Base-by-base conservation (phyloP, 306 rosid species). In the Dryas octopetala region DNA sequence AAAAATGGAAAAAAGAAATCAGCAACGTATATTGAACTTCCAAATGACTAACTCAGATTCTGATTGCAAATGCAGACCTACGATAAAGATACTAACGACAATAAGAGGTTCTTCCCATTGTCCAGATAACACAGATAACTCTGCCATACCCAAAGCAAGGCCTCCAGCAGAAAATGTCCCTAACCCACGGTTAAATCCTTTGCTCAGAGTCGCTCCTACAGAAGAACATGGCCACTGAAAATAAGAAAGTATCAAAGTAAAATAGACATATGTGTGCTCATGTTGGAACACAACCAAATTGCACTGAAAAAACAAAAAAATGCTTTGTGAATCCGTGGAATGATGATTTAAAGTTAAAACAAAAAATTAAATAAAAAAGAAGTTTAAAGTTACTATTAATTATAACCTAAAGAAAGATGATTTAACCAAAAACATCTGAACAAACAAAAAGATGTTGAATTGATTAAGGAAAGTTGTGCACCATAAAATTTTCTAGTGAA, bases 81-180 rank as follows among this genome's bases (percentile, higher is more conserved):
- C 74, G 16, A 65, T 76, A 77, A 96, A 95, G 85, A 95, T 92
- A 79, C 93, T 95, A 23, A 78, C 26, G 7, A 90, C 69, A 73
- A 92, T 75, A 74, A 88, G 19, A 55, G 79, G n/a, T 74, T 90
- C 98, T 76, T 96, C 92, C 91, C 90, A 89, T 9, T 86, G 75
- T 74, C 99, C 99, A 51, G 91, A 85, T 32, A 92, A 75, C 45
- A 75, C 72, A 45, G 91, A 86, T 51, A 96, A 76, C 79, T 77
- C 82, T 60, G 91, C 96, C 88, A 91, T 83, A 41, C 86, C 92
- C 81, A 92, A 79, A 50, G 99, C 99, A 61, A 96, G 90, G 45
- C 97, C 99, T 71, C 98, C 99, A 57, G 99, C 99, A 26, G 91
- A 86, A 23, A 96, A 81, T 17, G 98, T 96, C 74, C 99, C 99